Conservation (phyloP, 257 asterid species). For the Jacaranda copaia region DNA sequence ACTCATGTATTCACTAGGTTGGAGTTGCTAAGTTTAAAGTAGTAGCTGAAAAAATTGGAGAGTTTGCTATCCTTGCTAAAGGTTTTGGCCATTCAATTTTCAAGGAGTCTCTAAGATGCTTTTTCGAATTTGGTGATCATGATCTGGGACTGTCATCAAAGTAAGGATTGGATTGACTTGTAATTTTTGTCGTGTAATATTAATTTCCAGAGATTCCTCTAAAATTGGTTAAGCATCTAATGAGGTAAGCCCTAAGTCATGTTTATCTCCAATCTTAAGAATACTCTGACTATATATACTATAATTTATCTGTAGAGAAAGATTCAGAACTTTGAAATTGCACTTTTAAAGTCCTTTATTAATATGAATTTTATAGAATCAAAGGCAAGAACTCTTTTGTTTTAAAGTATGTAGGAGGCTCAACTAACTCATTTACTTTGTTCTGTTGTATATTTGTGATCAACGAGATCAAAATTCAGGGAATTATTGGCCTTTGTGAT, state of each 20-base stretch:
- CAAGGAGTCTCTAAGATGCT: constrained; percentile 83
- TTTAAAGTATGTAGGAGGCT: constrained; percentile 22
- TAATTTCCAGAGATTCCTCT: constrained; percentile 16
- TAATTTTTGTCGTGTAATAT: constrained; percentile 15
- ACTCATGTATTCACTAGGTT: constrained; percentile 56
- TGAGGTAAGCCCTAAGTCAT: constrained; percentile 3
- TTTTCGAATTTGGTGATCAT: constrained; percentile 80
- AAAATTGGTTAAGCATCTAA: constrained; percentile 19
- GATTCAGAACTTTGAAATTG: constrained; percentile 27
- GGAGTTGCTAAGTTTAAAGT: constrained; percentile 96
- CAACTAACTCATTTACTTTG: constrained; percentile 41
- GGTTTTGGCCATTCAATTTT: constrained; percentile 97
- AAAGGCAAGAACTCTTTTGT: constrained; percentile 18
- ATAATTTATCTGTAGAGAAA: not conserved
- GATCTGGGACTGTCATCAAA: constrained; percentile 90
- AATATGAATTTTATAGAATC: constrained; percentile 17
- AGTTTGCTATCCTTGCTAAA: constrained; percentile 91
- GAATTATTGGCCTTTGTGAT: constrained; percentile 96
- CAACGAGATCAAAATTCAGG: constrained; percentile 91
- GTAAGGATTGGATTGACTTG: constrained; percentile 62
- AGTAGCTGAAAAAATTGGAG: constrained; percentile 93
- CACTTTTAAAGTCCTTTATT: not conserved
- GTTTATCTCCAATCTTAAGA: constrained; percentile 23
- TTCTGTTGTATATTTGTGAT: constrained; percentile 95
- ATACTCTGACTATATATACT: not conserved